These are phyloP conservation scores for Suillus alpinus DNA, from an alignment of 768 basidiomycete species.

Conservation along the genomic window DNA sequence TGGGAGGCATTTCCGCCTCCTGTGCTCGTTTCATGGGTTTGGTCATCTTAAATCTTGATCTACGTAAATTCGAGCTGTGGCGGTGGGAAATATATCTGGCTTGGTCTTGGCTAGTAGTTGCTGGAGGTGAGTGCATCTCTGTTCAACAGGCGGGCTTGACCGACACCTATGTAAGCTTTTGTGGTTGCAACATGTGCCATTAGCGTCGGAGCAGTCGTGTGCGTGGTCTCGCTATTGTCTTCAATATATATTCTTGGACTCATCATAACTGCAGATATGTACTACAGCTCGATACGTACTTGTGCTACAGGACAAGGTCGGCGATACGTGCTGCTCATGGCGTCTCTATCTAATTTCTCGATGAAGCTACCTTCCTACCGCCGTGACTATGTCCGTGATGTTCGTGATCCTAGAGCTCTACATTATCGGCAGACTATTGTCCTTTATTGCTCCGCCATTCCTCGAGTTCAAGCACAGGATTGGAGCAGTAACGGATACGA, in stretches of 20 bases:
- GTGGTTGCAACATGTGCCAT: conserved; percentile 40
- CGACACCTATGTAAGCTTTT: conserved; percentile 26
- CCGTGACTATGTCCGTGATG: conserved; percentile 34
- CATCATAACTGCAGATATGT: conserved; percentile 17
- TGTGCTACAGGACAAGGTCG: conserved; percentile 27
- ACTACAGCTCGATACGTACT: conserved; percentile 17
- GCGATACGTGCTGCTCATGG: neutral
- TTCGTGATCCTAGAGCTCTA: conserved; percentile 40
- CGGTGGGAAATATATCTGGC: conserved; percentile 32
- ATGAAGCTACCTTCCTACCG: conserved; percentile 39
- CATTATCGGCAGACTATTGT: conserved; percentile 31
- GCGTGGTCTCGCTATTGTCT: conserved; percentile 6
- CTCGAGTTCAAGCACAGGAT: conserved; percentile 14
- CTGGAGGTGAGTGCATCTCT: conserved; percentile 30
- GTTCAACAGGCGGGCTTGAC: neutral
- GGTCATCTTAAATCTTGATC: conserved; percentile 33
- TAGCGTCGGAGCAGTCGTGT: conserved; percentile 35
- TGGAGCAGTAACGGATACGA: conserved; percentile 25
- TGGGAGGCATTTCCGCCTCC: conserved; percentile 41
- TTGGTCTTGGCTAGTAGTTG: conserved; percentile 30
- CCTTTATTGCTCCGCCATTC: conserved; percentile 24
- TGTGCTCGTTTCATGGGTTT: conserved; percentile 39
- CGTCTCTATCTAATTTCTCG: neutral
- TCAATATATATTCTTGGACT: neutral
- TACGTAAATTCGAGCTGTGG: conserved; percentile 28